Evolutionary conservation across 108 stramenopile species (phyloP), one percentile per base, ranked within the genome.

Genomic region (Mediolabrus comicus): DNA sequence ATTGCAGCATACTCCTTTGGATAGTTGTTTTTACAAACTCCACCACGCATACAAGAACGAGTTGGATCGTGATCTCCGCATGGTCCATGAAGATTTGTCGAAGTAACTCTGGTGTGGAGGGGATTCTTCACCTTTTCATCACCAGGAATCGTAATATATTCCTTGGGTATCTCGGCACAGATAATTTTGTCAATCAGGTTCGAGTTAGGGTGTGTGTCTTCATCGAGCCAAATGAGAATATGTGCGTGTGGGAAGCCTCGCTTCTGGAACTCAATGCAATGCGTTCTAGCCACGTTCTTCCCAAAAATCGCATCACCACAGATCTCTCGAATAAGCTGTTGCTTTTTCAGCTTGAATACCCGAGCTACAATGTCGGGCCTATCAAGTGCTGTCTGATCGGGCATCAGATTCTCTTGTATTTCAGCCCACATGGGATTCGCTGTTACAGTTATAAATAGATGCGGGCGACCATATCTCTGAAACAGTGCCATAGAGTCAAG

Each of bases 151-250:
- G n/a, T n/a, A n/a, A n/a, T n/a, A n/a, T n/a, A n/a, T n/a, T n/a
- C n/a, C n/a, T 55, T 4, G 4, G 75, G 75, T 14, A 77, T 71
- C 16, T 77, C 75, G 17, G 75, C 75, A 24, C 16, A 71, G 3
- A 65, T 51, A 7, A 60, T 38, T 5, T 14, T 22, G 14, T 71
- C 75, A 32, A 59, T 51, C 24, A 64, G 28, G 30, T 36, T 61
- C 34, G 68, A 46, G 2, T 35, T 62, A 13, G 25, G 12, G 7
- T 22, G 4, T 54, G 55, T 46, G 22, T 39, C 53, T 5, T 5
- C 6, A 13, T 57, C n/a, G 7, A 69, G 31, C 68, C 68, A 69
- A 12, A 60, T n/a, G 2, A 69, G 17, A 2, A 69, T 12, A 46
- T 69, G 69, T 6, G 4, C 3, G 24, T 69, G 58, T 32, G 58